phyloP scores from a whole-genome alignment of 176 grass and related monocot species.

The Carex littledalei region DNA sequence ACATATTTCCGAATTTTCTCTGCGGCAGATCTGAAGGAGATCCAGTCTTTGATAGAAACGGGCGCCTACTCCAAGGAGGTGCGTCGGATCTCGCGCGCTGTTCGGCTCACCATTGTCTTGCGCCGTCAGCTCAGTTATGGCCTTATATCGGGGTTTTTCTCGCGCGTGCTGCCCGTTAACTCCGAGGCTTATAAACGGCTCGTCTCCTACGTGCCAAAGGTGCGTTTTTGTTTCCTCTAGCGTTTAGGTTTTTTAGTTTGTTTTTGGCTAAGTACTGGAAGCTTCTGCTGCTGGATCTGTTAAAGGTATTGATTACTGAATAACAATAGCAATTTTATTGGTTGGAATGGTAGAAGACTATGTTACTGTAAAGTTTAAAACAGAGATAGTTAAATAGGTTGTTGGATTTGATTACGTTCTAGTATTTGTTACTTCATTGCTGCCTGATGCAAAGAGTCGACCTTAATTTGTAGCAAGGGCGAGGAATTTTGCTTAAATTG shows the following conservation, averaged over 20 bases:
- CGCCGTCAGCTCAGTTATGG: conserved; percentile 50
- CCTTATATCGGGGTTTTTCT: conserved; percentile 55
- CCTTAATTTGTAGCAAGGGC: neutral
- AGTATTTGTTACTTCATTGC: neutral
- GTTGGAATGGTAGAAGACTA: neutral
- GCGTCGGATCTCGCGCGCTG: conserved; percentile 59
- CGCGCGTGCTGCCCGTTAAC: conserved; percentile 32
- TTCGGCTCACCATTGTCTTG: conserved; percentile 63
- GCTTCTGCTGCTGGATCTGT: neutral
- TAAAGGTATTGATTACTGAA: too few species aligned
- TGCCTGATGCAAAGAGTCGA: neutral
- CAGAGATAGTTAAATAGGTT: neutral
- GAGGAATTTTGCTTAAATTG: neutral
- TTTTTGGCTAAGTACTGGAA: neutral
- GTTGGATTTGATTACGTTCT: neutral
- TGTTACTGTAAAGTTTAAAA: neutral
- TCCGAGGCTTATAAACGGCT: conserved; percentile 52
- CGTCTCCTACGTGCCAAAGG: conserved; percentile 50
- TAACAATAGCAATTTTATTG: neutral
- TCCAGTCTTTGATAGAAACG: conserved; percentile 56
- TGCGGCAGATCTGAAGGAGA: conserved; percentile 81
- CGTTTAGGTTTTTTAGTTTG: neutral
- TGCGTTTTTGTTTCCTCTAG: conserved; percentile 4
- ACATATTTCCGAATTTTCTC: neutral
- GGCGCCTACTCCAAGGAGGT: conserved; percentile 70